Base-by-base conservation (phyloP, 306 rosid species). In the Prunus campanulata region DNA sequence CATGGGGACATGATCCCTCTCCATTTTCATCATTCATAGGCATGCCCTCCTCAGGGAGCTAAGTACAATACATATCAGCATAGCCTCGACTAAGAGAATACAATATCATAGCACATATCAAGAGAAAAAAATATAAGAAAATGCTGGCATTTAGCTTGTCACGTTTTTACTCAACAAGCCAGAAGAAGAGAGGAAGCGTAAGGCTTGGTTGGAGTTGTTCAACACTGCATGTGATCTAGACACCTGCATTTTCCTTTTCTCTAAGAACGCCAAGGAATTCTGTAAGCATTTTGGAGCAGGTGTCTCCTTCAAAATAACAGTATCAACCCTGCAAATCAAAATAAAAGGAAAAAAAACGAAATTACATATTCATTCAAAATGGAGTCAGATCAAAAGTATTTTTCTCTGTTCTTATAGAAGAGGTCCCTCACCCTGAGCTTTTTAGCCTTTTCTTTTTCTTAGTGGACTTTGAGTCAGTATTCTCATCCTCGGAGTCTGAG, bases 261-360 rank as follows among this genome's bases (percentile, higher is more conserved):
- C 88, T 87, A 95, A 90, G 91, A 95, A 95, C 16, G 86, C 91
- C 71, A 92, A 70, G 70, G 99, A 91, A 74, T 74, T 88, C 64
- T 88, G 73, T 66, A 79, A 69, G 82, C 99, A 95, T 42, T 69
- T 89, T 83, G 93, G 81, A 25, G 96, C 87, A 8, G 87, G 82
- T 49, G 80, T 79, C 70, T 89, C 85, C 61, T 81, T 87, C 85
- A 90, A 79, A 77, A 86, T 72, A 67, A 87, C 68, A 68, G 93
- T 79, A 62, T 86, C 85, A 46, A 86, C 83, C 87, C 99, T 95
- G 92, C 80, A 85, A 47, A 80, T 46, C 65, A 81, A 70, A 82
- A 64, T 49, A 46, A 49, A 48, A 48, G 32, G 20, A 39, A 24
- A 57, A 57, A 32, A 24, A 48, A 25, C 35, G 16, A 2, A 10